Evolutionary conservation across 768 basidiomycete genomes (phyloP), one percentile per base, ranked within the genome.

Genomic region (Leccinum olivaceopallidum): DNA sequence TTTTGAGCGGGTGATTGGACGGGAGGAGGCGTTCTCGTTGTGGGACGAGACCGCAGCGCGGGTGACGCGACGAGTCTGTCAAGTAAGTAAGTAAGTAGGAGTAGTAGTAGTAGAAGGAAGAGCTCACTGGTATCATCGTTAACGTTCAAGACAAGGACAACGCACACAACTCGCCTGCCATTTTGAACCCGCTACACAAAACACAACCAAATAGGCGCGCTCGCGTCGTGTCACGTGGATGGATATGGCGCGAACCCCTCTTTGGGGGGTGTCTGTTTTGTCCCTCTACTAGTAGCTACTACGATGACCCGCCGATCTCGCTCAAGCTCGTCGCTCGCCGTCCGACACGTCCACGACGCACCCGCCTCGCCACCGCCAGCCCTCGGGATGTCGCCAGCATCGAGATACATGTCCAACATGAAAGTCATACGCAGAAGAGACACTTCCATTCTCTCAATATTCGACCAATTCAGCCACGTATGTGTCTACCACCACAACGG

Each of bases 391-490:
- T 83, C 87, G 5, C 80, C 86, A 13, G 80, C 82, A 8, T 82
- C 85, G 32, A 76, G 87, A 71, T 92, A 93, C 72, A 75, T 83
- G 65, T 83, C 85, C 73, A 94, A 94, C 77, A 84, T 94, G 76
- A 90, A 86, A 69, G 89, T 91, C 59, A 80, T 94, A 26, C 83
- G 87, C 53, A 83, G 89, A 62, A 82, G 90, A 68, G 92, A 94
- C 69, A 85, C 91, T 13, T 85, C 89, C 36, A 92, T 94, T 66
- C 76, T 82, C 57, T 85, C 87, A 34, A 91, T 94, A 67, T 85
- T 92, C 66, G 92, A 94, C 77, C 90, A 92, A 68, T 92, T 93
- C 79, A 90, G 87, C 67, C 90, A 93, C 77, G 90, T 92, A 58
- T 91, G 90, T 76, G 78, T 92, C 57, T 92, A 92, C 67, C 86